These are phyloP conservation scores for Alliaria petiolata DNA, from an alignment of 345 rosid genomes.

Conservation along the genomic window DNA sequence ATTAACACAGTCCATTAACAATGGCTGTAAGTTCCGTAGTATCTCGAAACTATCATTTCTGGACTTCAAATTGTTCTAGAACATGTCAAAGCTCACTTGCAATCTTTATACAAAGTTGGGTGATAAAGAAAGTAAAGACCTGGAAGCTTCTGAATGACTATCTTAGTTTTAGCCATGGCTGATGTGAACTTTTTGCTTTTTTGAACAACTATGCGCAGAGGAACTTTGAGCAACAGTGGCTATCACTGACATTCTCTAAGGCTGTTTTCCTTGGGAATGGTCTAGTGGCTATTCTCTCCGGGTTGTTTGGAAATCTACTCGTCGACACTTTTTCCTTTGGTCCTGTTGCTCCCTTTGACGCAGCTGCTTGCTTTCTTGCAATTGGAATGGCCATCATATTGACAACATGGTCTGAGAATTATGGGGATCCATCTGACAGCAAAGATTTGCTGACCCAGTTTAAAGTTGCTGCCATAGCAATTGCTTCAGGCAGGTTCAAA, in stretches of 20 bases:
- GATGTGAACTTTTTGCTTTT: neutral
- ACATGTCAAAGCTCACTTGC: neutral
- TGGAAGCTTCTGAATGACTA: neutral
- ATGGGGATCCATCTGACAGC: constrained; percentile 89
- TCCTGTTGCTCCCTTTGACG: constrained; percentile 98
- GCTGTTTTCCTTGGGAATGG: constrained; percentile 95
- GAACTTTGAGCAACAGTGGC: constrained; percentile 88
- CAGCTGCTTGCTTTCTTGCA: constrained; percentile 89
- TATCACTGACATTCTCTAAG: constrained; percentile 87
- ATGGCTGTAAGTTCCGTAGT: neutral
- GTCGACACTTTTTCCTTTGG: constrained; percentile 81
- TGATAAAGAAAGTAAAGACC: neutral
- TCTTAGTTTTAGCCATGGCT: constrained; percentile 5
- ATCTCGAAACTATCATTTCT: neutral
- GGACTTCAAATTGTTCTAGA: neutral
- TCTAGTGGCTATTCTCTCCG: constrained; percentile 82
- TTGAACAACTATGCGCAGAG: constrained; percentile 41
- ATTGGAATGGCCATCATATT: constrained; percentile 86
- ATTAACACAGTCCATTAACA: neutral
- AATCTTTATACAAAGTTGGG: neutral
- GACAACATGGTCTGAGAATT: constrained; percentile 84
- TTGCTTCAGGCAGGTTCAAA: constrained; percentile 78
- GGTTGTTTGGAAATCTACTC: constrained; percentile 79
- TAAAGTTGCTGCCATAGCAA: constrained; percentile 86
- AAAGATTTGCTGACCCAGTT: constrained; percentile 86